Percentiles rank a stretch among this genome's conserved stretches.
phyloP scores from a whole-genome alignment of 1,139 yeast species.

The Candida dubliniensis region DNA sequence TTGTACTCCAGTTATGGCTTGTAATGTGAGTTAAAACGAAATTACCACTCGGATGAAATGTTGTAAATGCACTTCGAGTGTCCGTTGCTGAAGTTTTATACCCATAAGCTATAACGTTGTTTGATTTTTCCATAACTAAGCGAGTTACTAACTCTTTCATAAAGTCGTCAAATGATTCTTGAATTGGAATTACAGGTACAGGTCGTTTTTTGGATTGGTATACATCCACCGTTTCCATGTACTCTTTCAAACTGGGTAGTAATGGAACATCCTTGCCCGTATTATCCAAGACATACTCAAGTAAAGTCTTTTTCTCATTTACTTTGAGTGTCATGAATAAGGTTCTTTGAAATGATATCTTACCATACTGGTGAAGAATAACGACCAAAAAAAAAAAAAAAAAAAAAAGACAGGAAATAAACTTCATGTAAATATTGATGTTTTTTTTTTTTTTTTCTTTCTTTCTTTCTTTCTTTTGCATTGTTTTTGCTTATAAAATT shows the following conservation, averaged over 20 bases:
- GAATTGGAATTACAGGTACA: constrained; percentile 6
- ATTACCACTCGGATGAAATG: constrained; percentile 1
- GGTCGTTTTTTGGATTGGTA: not conserved
- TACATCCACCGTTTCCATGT: constrained; percentile 7
- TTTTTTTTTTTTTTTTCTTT: no score
- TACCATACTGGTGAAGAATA: no score
- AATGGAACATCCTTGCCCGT: not conserved
- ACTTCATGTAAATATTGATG: no score
- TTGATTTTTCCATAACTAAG: constrained; percentile 19
- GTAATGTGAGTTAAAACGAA: constrained; percentile 6
- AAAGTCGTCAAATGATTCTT: constrained; percentile 23
- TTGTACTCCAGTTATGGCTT: constrained; percentile 30
- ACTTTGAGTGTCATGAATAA: no score
- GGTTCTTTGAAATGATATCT: no score
- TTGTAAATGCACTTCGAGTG: not conserved
- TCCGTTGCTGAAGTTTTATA: constrained; percentile 21
- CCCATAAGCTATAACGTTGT: constrained; percentile 27
- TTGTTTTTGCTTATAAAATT: no score
- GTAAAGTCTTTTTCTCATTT: not conserved
- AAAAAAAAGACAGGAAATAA: no score
- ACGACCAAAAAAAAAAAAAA: no score
- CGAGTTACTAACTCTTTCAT: constrained; percentile 24
- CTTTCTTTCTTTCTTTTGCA: no score
- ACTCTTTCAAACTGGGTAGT: constrained; percentile 12
- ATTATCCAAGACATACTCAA: not conserved